Evolutionary conservation across 176 grass and related monocot genomes (phyloP).

Genomic region (Dendrocalamus sinicus): DNA sequence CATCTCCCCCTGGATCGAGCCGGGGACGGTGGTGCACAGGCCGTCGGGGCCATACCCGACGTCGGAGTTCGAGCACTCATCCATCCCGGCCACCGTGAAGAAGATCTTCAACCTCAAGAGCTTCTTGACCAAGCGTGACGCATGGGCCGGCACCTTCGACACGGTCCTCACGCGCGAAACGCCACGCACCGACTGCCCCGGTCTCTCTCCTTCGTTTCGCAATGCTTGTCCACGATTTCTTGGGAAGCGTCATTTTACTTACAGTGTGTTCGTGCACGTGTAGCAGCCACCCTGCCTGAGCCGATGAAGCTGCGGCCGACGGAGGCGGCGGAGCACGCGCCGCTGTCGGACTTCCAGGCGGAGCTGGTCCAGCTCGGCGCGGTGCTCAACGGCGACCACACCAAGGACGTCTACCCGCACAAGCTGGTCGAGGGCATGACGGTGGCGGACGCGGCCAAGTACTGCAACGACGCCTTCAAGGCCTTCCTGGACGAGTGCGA

Average conservation of each 20-base stretch:
- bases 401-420: slow-evolving; percentile 56
- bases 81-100: slow-evolving; percentile 80
- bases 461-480: slow-evolving; percentile 49
- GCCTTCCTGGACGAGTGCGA: slow-evolving; percentile 67
- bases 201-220: slow-evolving; percentile 15
- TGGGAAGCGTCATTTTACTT: no score
- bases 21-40: slow-evolving; percentile 65
- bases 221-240: no score
- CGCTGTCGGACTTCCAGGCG: slow-evolving; percentile 8
- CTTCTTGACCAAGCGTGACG: slow-evolving; percentile 81
- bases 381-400: slow-evolving; percentile 66
- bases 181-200: slow-evolving; percentile 73
- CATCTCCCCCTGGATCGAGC: slow-evolving; percentile 83
- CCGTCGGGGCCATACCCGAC: slow-evolving; percentile 55
- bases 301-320: slow-evolving; percentile 59
- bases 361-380: slow-evolving; percentile 36
- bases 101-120: slow-evolving; percentile 78
- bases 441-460: slow-evolving; percentile 60
- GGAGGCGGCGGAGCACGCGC: slow-evolving; percentile 46
- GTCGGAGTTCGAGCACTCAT: slow-evolving; percentile 86
- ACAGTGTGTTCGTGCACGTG: background rate
- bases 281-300: slow-evolving; percentile 56
- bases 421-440: slow-evolving; percentile 79
- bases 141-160: slow-evolving; percentile 84
- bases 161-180: slow-evolving; percentile 57